Base-by-base conservation (phyloP, 2,329 filamentous ascomycete species). In the Verticillium nubilum region DNA sequence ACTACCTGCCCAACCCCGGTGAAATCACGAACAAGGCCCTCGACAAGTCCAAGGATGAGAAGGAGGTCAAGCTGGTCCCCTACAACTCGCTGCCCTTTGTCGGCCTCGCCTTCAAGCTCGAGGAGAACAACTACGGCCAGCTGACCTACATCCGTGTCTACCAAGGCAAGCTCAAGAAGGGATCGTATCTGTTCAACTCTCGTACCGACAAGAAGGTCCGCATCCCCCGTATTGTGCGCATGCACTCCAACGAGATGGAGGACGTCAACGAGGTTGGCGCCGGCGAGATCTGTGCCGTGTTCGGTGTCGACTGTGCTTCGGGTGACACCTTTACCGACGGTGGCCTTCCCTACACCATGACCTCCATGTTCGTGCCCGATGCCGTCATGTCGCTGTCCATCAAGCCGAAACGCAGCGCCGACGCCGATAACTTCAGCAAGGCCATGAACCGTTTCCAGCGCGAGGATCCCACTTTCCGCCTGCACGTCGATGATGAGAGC, bases 181-280 rank as follows among this genome's bases (percentile, higher is more conserved):
- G 93, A 56, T 84, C 89, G 70, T 92, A 93, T 72, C 87, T 99
- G 59, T 97, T 89, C 84, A 99, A 98, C 76, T 93, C 93, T 9
- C 88, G 93, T 67, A 96, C 86, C 64, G 90, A 94, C 75, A 97
- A 97, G 83, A 97, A 94, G 80, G 89, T 99, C 72, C 93, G 96
- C 76, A 89, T 99, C 60, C 95, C 95, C 23, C 90, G 94, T 71
- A 98, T 99, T 69, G 95, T 99, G 63, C 92, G 95, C 63, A 99
- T 99, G 95, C 95, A 99, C 80, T 97, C 93, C 53, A 97, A 98
- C 72, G 95, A 99, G 72, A 97, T 99, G 94, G 95, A 99, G 75
- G 95, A 99, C 71, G 92, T 97, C 29, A 81, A 78, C 59, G 93
- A 97, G 74, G 89, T 99, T 64, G 92, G 93, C 57, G 94, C 95